These are phyloP conservation scores for sweet orange (Citrus sinensis) DNA, from an alignment of 345 rosid species.

Conservation along the genomic window DVS_A1.0 CM039169.1:28107501-28108000, in stretches of 20 bases:
- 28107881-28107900: constrained; percentile 65
- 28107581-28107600: constrained; percentile 62
- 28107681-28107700: constrained; percentile 68
- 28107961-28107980: constrained; percentile 82
- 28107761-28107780: constrained; percentile 73
- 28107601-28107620: constrained; percentile 49
- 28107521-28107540: constrained; percentile 47
- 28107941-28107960: constrained; percentile 95
- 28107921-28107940: constrained; percentile 97
- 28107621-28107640: constrained; percentile 63
- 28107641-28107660: constrained; percentile 51
- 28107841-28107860: constrained; percentile 56
- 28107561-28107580: constrained; percentile 59
- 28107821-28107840: constrained; percentile 65
- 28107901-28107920: constrained; percentile 94
- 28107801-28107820: constrained; percentile 61
- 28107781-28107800: constrained; percentile 56
- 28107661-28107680: constrained; percentile 63
- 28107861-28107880: constrained; percentile 62
- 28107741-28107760: constrained; percentile 64
- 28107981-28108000: constrained; percentile 87
- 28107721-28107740: constrained; percentile 55
- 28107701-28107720: constrained; percentile 58
- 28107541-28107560: constrained; percentile 57
- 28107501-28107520: constrained; percentile 86